phyloP scores from a whole-genome alignment of 2,329 filamentous ascomycete genomes.

The Endoconidiophora polonica region DNA sequence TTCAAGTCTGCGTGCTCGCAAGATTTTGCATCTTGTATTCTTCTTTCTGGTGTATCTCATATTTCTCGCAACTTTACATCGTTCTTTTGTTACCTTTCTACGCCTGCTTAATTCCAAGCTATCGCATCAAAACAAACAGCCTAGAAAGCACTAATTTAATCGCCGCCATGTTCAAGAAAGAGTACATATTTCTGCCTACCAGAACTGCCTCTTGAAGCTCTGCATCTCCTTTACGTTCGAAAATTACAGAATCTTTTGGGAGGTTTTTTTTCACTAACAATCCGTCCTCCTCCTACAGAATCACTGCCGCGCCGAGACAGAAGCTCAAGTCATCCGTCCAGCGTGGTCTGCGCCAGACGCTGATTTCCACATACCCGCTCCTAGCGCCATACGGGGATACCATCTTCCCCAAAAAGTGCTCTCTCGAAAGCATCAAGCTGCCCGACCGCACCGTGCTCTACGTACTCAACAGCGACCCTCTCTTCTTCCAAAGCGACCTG shows the following conservation, averaged over 20 bases:
- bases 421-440: conserved; percentile 79
- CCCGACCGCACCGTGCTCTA: conserved; percentile 84
- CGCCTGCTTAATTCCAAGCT: too few species aligned
- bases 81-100: too few species aligned
- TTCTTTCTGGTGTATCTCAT: too few species aligned
- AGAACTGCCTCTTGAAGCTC: conserved; percentile 3
- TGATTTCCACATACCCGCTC: conserved; percentile 71
- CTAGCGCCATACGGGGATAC: conserved; percentile 82
- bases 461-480: conserved; percentile 56
- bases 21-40: too few species aligned
- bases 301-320: conserved; percentile 64
- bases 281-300: conserved; percentile 28
- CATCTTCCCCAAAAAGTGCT: conserved; percentile 85
- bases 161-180: conserved; percentile 77
- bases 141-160: neutral
- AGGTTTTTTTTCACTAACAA: neutral
- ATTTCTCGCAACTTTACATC: too few species aligned
- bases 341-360: conserved; percentile 65
- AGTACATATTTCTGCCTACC: conserved; percentile 35
- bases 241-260: too few species aligned
- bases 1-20: too few species aligned
- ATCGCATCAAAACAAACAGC: too few species aligned
- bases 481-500: conserved; percentile 75
- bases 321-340: conserved; percentile 97
- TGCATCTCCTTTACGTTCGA: neutral